Base-by-base conservation (phyloP, 169 alveolate genomes). In the Besnoitia besnoiti region DNA sequence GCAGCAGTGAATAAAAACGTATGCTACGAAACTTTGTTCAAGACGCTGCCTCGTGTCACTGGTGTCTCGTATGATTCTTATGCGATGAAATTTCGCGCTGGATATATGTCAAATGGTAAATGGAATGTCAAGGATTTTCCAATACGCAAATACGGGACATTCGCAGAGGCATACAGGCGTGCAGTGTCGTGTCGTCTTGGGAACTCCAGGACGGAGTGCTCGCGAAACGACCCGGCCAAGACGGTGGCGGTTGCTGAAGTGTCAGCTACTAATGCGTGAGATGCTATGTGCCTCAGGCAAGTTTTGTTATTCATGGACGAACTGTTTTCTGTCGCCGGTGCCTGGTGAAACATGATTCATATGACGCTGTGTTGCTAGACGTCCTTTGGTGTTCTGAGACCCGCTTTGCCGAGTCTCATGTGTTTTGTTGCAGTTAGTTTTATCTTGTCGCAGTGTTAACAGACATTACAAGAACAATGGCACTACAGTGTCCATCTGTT, bases 91-190 rank as follows among this genome's bases (percentile, higher is more conserved):
- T 73, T 73, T 33, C 84, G 84, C 19, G 84, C 84, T 4, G 84
- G 84, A 0, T 73, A 30, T 21, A 73, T 73, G 84, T 73, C 84
- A 73, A 73, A 73, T 73, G 84, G 84, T 44, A 73, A 73, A 33
- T 73, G 84, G 84, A 73, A 73, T 73, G 84, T 73, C 84, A 73
- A 73, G 24, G 84, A 73, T 73, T 73, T 73, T 33, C 84, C 84
- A 5, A 73, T 73, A 33, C 84, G 84, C 49, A 73, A 73, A 21
- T 73, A 73, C 84, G 84, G 84, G 33, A 73, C 84, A 33, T 73
- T 73, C 33, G 84, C 84, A 39, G 84, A 73, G 84, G 84, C 84
- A 44, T 73, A 73, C 33, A 73, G 84, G 46, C 84, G 84, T 33
- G 84, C 84, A 37, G 84, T 73, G 49, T 33, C 84, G 14, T 73